Conservation (phyloP, 164 flowering plant genomes). For the Santalum album region DNA sequence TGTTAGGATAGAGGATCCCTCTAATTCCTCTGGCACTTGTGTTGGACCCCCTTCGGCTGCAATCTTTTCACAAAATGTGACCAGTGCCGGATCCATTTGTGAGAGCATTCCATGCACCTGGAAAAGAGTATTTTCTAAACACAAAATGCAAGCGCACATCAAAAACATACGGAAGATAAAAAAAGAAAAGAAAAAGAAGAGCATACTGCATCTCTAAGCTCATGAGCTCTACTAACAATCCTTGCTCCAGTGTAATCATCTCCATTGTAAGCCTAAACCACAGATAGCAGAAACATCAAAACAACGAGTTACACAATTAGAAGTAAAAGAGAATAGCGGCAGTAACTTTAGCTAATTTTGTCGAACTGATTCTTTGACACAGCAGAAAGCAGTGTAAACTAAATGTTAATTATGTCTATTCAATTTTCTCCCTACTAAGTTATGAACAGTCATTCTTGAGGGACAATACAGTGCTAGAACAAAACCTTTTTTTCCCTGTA, state of each 20-base stretch:
- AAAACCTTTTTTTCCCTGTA: too few species aligned
- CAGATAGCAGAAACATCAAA: background rate
- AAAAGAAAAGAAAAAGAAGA: background rate
- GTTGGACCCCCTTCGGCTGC: constrained; percentile 90
- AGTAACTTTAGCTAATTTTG: background rate
- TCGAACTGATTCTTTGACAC: too few species aligned
- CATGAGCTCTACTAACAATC: constrained; percentile 92
- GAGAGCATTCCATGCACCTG: constrained; percentile 96
- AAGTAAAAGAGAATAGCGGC: background rate
- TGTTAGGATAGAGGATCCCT: constrained; percentile 30
- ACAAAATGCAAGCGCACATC: background rate
- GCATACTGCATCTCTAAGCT: constrained; percentile 92
- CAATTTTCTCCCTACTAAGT: too few species aligned
- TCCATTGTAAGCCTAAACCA: constrained; percentile 77
- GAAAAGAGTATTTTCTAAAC: background rate
- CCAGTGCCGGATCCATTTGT: constrained; percentile 93
- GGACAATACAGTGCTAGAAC: too few species aligned
- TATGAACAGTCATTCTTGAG: too few species aligned
- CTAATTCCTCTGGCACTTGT: constrained; percentile 53
- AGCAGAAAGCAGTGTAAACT: too few species aligned
- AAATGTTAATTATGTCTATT: too few species aligned
- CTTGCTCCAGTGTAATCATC: constrained; percentile 93
- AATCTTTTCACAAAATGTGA: constrained; percentile 85
- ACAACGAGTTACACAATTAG: background rate
- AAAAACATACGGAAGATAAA: constrained; percentile 3